phyloP scores from a whole-genome alignment of 1,284 basidiomycete species.

The Cystobasidium sp. region DNA sequence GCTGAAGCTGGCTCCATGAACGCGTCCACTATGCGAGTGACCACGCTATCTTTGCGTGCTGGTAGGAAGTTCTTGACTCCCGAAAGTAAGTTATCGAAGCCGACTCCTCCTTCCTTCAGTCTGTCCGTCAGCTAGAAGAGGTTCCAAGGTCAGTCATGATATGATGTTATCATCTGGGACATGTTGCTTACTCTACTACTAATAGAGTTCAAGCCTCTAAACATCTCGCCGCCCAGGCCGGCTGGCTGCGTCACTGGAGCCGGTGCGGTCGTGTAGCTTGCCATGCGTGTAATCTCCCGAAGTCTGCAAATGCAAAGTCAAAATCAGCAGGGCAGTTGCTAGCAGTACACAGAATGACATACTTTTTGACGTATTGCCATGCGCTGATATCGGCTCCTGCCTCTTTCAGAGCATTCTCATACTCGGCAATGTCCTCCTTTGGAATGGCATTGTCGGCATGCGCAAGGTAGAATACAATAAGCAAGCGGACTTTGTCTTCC shows the following conservation, averaged over 20 bases:
- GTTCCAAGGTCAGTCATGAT: not conserved
- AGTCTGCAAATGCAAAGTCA: slow-evolving; percentile 59
- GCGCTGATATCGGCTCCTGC: slow-evolving; percentile 80
- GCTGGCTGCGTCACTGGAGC: slow-evolving; percentile 59
- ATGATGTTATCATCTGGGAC: not conserved
- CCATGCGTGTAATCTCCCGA: slow-evolving; percentile 88
- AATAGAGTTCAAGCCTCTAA: slow-evolving; percentile 88
- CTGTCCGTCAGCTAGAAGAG: slow-evolving; percentile 77
- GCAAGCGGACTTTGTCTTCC: slow-evolving; percentile 87
- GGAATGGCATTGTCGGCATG: slow-evolving; percentile 76
- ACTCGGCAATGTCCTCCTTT: slow-evolving; percentile 83
- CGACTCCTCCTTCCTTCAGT: slow-evolving; percentile 83
- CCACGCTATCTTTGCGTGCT: slow-evolving; percentile 87
- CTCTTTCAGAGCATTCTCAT: slow-evolving; percentile 81
- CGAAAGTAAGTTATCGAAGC: slow-evolving; percentile 89
- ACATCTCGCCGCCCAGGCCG: slow-evolving; percentile 67
- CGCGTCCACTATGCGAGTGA: slow-evolving; percentile 91
- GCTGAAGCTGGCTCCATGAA: slow-evolving; percentile 95
- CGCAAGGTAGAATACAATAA: slow-evolving; percentile 91
- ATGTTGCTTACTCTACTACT: slow-evolving; percentile 74
- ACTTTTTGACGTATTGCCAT: slow-evolving; percentile 88
- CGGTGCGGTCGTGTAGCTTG: slow-evolving; percentile 79
- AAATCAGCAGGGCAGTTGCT: not conserved
- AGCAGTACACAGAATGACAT: slow-evolving; percentile 44
- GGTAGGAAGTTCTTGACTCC: slow-evolving; percentile 99